Evolutionary conservation across 2,329 filamentous ascomycete species (phyloP), one percentile per base, ranked within the genome.

Genomic region (Verticillium tricorpus): DNA sequence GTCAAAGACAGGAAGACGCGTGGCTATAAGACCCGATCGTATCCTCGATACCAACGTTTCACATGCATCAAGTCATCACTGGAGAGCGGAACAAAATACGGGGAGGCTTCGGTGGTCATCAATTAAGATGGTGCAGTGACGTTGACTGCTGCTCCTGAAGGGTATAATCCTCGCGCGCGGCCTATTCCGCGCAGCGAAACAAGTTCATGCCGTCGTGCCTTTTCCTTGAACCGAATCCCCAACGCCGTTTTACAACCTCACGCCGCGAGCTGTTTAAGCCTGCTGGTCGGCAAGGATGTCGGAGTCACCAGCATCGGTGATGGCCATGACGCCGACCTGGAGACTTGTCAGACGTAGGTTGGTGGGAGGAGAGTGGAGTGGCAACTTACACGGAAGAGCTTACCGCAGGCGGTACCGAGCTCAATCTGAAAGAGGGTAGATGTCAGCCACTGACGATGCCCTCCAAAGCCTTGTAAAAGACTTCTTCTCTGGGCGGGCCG

Each of bases 341-440:
- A 14, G 22, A 14, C 22, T 52, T 52, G 45, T 52, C 45, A 52
- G 45, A 22, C 5, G 5, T 9, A 28, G 28, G 28, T 17, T 52
- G 19, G 11, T 19, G 19, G 22, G 45, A 4, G 5, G 19, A 19
- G 45, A 22, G 45, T 14, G 15, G 3, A 19, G 15, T 25, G 35
- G 6, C 31, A 17, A 59, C 57, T 31, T 59, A 59, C 57, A 28
- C 58, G 28, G 58, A 59, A 59, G 58, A 99, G 90, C 86, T 98
- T 98, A 86, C 95, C 95, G 84, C 93, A 97, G 72, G 93, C 93
- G 77, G 93, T 98, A 76, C 95, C 95, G 70, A 99, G 87, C 85
- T 98, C 95, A 77, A 98, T 97, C 93, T 98, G 79, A 79, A 75
- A 63, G 62, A 66, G 66, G 65, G 67, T 66, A 71, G 64, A 76